Base-by-base conservation (phyloP, 2,329 filamentous ascomycete genomes). In the Xylariaceae sp. region DNA sequence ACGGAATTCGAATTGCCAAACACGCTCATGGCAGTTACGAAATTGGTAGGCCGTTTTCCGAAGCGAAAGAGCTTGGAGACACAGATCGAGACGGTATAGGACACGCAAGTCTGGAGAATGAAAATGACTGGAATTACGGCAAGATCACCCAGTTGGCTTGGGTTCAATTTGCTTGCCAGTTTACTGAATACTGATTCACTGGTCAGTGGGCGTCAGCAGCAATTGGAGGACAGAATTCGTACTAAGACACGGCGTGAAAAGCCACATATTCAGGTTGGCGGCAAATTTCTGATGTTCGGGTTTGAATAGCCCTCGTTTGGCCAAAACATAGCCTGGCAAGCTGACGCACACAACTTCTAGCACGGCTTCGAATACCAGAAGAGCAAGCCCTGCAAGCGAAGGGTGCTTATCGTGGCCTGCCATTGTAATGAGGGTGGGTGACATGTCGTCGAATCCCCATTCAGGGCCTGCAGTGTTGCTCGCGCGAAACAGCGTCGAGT, bases 1-100 rank as follows among this genome's bases (percentile, higher is more conserved):
- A 98, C 78, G 16, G 93, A 97, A 69, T 98, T 98, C 25, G 92
- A 97, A 67, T 98, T 98, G 58, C 92, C 93, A 65, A 98, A 98
- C 39, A 97, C 79, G 29, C 88, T 91, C 93, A 98, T 98, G 42
- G 93, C 93, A 23, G 89, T 87, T 34, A 98, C 86, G 62, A 98
- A 98, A 70, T 98, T 98, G 55, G 85, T 80, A 34, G 90, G 87
- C 51, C 92, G 82, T 66, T 86, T 90, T 58, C 82, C 82, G 68
- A 98, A 91, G 14, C 87, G 76, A 65, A 91, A 95, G 39, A 82
- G 71, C 67, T 80, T 85, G 16, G 87, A 80, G 44, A 97, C 79
- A 11, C 77, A 59, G 7, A 82, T 69, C 2, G 91, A 84, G 43
- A 90, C 88, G 3, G 80, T 44, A 70, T 90, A 98, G 12, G 92